phyloP scores from a whole-genome alignment of 1,139 yeast genomes.

The Geotrichum candidum region DNA sequence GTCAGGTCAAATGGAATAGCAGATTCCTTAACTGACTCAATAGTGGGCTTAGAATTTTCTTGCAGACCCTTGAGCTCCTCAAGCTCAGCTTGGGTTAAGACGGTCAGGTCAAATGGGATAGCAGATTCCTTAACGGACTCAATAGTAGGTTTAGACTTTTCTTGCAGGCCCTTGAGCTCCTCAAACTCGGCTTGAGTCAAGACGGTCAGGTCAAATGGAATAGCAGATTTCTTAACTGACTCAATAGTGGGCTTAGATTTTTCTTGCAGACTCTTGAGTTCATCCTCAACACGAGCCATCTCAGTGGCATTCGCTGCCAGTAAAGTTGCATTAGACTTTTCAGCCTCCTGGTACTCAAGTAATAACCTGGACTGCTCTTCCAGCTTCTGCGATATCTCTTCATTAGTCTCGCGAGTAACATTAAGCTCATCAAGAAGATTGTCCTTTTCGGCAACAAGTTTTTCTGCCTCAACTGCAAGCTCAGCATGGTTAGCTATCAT shows the following conservation, averaged over 20 bases:
- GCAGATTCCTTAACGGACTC: slow-evolving; percentile 10
- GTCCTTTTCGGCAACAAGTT: background rate
- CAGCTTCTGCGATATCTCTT: background rate
- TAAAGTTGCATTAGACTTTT: slow-evolving; percentile 7
- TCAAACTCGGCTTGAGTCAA: slow-evolving; percentile 1
- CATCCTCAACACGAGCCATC: slow-evolving; percentile 1
- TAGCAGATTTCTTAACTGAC: slow-evolving; percentile 8
- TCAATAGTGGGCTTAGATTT: slow-evolving; percentile 2
- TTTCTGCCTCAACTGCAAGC: slow-evolving; percentile 2
- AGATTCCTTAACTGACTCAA: slow-evolving; percentile 3
- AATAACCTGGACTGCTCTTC: slow-evolving; percentile 1
- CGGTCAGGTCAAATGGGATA: slow-evolving; percentile 7
- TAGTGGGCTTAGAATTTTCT: slow-evolving; percentile 1
- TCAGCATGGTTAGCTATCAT: background rate
- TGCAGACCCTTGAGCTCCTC: slow-evolving; percentile 3
- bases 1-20: slow-evolving; percentile 10
- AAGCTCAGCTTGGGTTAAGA: slow-evolving; percentile 1
- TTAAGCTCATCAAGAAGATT: slow-evolving; percentile 3
- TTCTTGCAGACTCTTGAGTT: slow-evolving; percentile 3
- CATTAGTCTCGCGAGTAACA: background rate
- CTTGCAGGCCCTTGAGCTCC: slow-evolving; percentile 1
- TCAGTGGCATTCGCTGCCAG: slow-evolving; percentile 9
- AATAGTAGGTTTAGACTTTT: slow-evolving; percentile 1
- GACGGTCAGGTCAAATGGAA: slow-evolving; percentile 9
- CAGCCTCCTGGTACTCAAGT: background rate